phyloP scores from a whole-genome alignment of 2,329 filamentous ascomycete genomes.

The Aspergillus tamarii region DNA sequence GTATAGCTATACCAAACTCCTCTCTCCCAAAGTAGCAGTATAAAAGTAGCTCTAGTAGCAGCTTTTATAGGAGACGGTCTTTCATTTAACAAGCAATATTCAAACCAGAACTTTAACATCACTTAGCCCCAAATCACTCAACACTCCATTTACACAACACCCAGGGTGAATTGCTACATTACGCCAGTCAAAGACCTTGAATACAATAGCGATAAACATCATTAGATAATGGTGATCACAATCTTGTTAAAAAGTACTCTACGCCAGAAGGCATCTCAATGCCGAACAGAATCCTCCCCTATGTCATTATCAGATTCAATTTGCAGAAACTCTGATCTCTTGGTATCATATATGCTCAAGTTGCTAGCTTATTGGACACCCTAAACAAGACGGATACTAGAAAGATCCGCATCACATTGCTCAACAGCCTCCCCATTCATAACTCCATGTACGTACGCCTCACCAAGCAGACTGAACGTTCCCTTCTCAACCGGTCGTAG shows the following conservation, averaged over 20 bases:
- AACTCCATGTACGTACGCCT: constrained; percentile 6
- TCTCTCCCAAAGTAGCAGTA: background rate
- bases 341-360: background rate
- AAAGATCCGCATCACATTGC: background rate
- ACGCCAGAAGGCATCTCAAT: too few relatives aligned
- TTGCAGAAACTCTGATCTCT: background rate
- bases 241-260: too few relatives aligned
- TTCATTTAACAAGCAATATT: background rate
- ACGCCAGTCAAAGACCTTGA: too few relatives aligned
- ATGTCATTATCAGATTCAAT: too few relatives aligned
- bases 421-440: constrained; percentile 5
- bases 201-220: too few relatives aligned
- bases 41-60: background rate
- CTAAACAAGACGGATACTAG: background rate
- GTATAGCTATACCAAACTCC: background rate
- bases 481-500: background rate
- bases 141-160: too few relatives aligned
- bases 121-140: too few relatives aligned
- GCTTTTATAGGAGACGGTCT: background rate
- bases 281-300: too few relatives aligned
- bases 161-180: too few relatives aligned
- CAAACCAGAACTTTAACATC: background rate
- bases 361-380: background rate
- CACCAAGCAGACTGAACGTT: constrained; percentile 1
- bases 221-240: too few relatives aligned